phyloP scores from a whole-genome alignment of 2,329 filamentous ascomycete species.

The Nemania sp. region DNA sequence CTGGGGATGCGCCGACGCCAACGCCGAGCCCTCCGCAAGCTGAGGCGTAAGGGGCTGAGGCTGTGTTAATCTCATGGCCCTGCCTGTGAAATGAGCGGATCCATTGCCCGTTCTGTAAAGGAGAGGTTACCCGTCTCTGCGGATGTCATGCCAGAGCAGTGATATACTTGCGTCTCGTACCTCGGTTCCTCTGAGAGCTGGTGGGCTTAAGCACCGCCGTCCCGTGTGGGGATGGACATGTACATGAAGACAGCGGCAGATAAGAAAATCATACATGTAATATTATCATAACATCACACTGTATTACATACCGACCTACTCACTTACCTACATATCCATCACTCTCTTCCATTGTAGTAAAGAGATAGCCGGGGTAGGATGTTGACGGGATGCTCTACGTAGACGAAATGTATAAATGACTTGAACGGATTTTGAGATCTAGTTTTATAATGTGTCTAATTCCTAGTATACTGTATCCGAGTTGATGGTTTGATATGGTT shows the following conservation, averaged over 20 bases:
- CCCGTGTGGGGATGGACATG: neutral
- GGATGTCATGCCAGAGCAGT: neutral
- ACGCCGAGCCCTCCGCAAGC: slow-evolving; percentile 14
- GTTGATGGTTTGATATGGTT: no score
- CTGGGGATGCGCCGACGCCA: slow-evolving; percentile 11
- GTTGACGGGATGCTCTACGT: neutral
- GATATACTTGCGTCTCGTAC: neutral
- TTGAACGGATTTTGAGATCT: neutral
- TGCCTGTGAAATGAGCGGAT: neutral
- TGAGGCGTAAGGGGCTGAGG: slow-evolving; percentile 10
- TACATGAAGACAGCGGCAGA: neutral
- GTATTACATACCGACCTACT: slow-evolving; percentile 12
- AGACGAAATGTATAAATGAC: slow-evolving; percentile 29
- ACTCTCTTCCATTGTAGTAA: neutral
- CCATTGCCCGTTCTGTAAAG: neutral
- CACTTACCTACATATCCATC: neutral
- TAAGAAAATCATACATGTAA: slow-evolving; percentile 27
- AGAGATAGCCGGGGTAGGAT: neutral
- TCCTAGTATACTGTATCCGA: no score
- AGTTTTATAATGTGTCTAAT: no score
- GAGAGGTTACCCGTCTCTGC: neutral
- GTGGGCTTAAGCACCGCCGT: neutral
- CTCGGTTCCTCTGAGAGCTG: neutral
- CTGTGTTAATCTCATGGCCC: neutral
- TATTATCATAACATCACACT: slow-evolving; percentile 26